Evolutionary conservation across 2,329 filamentous ascomycete genomes (phyloP).

Genomic region (Penicillium corylophilum): DNA sequence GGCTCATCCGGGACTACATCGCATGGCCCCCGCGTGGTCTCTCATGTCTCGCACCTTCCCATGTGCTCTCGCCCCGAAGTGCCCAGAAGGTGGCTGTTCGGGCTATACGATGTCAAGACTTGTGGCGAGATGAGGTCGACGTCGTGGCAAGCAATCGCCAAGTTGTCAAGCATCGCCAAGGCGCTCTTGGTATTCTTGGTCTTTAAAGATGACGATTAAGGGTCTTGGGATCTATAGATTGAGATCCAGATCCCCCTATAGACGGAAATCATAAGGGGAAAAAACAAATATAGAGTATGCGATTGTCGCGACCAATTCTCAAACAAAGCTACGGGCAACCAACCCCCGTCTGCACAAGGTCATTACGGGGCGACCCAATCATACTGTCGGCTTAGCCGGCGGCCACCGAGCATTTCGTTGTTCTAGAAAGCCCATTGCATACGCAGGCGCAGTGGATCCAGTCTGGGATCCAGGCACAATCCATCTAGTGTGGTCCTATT

Average conservation of each 20-base stretch:
- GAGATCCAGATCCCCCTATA: not conserved
- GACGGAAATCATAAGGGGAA: too few relatives aligned
- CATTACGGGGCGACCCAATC: not conserved
- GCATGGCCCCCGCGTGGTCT: not conserved
- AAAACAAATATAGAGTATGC: too few relatives aligned
- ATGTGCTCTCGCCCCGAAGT: not conserved
- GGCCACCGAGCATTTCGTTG: not conserved
- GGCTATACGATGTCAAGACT: not conserved
- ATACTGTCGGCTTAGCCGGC: not conserved
- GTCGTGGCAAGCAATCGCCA: not conserved
- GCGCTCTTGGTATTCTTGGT: not conserved
- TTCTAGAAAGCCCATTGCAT: slow-evolving; percentile 1
- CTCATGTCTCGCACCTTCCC: not conserved
- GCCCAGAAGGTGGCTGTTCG: not conserved
- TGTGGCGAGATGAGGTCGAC: not conserved
- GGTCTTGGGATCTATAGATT: not conserved
- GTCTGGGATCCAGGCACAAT: not conserved
- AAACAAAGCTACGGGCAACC: not conserved
- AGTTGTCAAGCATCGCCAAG: not conserved
- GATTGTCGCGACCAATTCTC: not conserved
- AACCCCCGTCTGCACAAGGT: not conserved
- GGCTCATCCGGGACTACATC: not conserved
- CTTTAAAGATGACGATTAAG: not conserved
- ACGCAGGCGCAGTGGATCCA: not conserved
- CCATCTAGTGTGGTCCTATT: not conserved